phyloP scores from a whole-genome alignment of 306 rosid species.

The Malus fusca region DNA sequence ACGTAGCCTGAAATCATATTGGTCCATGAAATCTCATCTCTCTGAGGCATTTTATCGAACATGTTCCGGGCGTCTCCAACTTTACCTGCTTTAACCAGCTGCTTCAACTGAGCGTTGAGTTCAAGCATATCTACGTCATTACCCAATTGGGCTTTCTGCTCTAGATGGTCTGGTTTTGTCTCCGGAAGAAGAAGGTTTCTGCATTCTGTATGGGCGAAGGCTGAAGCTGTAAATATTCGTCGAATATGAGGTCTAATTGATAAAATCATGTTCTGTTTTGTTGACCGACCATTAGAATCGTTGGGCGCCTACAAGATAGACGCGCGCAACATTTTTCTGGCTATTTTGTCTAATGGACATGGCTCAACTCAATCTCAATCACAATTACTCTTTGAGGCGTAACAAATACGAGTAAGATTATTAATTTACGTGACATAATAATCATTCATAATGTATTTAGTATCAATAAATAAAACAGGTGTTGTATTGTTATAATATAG shows the following conservation, averaged over 20 bases:
- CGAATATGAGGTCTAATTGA: conserved; percentile 13
- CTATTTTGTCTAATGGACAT: background rate
- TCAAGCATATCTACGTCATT: conserved; percentile 24
- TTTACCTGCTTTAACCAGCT: conserved; percentile 35
- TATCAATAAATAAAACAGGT: too few species aligned
- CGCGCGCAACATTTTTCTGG: background rate
- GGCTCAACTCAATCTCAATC: too few species aligned
- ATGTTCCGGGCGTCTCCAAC: conserved; percentile 38
- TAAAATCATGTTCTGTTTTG: conserved; percentile 13
- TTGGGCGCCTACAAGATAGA: background rate
- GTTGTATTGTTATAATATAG: too few species aligned
- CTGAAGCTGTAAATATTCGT: conserved; percentile 24
- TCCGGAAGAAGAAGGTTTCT: conserved; percentile 11
- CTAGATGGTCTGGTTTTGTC: conserved; percentile 11
- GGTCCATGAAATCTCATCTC: conserved; percentile 62
- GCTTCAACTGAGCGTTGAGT: conserved; percentile 50
- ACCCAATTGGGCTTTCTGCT: conserved; percentile 13
- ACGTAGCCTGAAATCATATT: conserved; percentile 48
- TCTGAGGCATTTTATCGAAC: conserved; percentile 45
- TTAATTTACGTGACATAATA: too few species aligned
- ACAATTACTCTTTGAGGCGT: too few species aligned
- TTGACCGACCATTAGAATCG: background rate
- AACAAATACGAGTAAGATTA: rapidly evolving
- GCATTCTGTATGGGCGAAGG: conserved; percentile 11
- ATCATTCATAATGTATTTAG: too few species aligned